Base-by-base conservation (phyloP, 2,329 filamentous ascomycete genomes). In the Chaetomium strumarium region DNA sequence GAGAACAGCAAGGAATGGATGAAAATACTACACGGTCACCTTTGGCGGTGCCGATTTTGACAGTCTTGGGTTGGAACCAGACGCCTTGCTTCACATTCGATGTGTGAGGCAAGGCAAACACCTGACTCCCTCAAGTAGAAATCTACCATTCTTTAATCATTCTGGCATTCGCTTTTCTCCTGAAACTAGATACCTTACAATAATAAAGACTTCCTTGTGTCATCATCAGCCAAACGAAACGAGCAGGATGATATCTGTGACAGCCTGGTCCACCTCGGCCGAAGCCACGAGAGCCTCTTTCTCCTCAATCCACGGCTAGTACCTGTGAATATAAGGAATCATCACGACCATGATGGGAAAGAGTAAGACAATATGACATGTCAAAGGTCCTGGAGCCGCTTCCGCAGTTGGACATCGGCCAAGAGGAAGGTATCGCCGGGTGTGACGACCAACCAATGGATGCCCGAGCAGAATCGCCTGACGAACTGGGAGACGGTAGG, bases 81-180 rank as follows among this genome's bases (percentile, higher is more conserved):
- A 24, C 4, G 7, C 7, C 24, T 24, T 7, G 24, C 24, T 24
- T 24, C 24, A 24, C 7, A 4, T 24, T 24, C 24, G 24, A 24
- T 4, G 24, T 7, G 4, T 24, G 7, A 24, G 7, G n/a, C n/a
- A 24, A 24, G 4, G 7, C 24, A 24, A 7, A 24, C 24, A 24
- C 24, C 24, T 24, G 24, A 7, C 7, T 24, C 24, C 24, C 24
- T 24, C 24, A 24, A 24, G 24, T 4, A 24, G 42, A 46, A 38
- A 39, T 11, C 17, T 30, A 17, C 14, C 17, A n/a, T 31, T 20
- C 6, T 14, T 48, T 16, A 44, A 40, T 44, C n/a, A 40, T 16
- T 34, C 10, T 14, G 31, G 37, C 47, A 52, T 52, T 48, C 44
- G 44, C 50, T 52, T 52, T 52, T 52, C n/a, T 29, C 38, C 31